phyloP scores from a whole-genome alignment of 768 basidiomycete species.

The Mycena galericulata region DNA sequence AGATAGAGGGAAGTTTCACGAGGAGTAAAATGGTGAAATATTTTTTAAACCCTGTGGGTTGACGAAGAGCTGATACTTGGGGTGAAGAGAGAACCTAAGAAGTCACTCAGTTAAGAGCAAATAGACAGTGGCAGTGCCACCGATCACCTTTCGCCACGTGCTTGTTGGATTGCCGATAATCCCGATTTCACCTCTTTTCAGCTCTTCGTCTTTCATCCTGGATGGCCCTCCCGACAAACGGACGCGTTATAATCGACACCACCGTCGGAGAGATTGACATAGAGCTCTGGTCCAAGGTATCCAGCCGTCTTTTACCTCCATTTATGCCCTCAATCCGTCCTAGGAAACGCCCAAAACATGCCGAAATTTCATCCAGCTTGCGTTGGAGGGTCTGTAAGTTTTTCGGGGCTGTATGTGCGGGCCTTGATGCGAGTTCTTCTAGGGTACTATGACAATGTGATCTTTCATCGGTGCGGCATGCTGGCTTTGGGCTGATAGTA shows the following conservation, averaged over 20 bases:
- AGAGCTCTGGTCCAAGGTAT: constrained; percentile 92
- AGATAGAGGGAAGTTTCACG: no score
- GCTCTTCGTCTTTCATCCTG: not conserved
- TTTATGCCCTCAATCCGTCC: constrained; percentile 1
- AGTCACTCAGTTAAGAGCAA: no score
- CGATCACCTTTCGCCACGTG: no score
- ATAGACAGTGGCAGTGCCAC: no score
- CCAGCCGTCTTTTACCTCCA: constrained; percentile 3
- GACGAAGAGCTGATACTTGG: no score
- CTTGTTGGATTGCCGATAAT: no score
- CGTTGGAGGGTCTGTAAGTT: constrained; percentile 84
- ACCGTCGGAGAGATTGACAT: constrained; percentile 91
- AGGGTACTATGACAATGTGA: constrained; percentile 97
- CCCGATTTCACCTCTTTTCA: not conserved
- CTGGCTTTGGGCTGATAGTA: not conserved
- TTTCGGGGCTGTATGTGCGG: constrained; percentile 9
- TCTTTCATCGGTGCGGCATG: constrained; percentile 83
- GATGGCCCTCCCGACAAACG: constrained; percentile 89
- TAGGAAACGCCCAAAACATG: constrained; percentile 96
- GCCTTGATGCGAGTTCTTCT: constrained; percentile 25
- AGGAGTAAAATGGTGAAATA: no score
- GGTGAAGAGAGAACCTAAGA: no score
- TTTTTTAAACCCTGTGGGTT: no score
- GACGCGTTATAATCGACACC: constrained; percentile 89
- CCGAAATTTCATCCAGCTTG: constrained; percentile 88